These are phyloP conservation scores for Colletotrichum navitas DNA, from an alignment of 2,329 filamentous ascomycete genomes.

Conservation along the genomic window DNA sequence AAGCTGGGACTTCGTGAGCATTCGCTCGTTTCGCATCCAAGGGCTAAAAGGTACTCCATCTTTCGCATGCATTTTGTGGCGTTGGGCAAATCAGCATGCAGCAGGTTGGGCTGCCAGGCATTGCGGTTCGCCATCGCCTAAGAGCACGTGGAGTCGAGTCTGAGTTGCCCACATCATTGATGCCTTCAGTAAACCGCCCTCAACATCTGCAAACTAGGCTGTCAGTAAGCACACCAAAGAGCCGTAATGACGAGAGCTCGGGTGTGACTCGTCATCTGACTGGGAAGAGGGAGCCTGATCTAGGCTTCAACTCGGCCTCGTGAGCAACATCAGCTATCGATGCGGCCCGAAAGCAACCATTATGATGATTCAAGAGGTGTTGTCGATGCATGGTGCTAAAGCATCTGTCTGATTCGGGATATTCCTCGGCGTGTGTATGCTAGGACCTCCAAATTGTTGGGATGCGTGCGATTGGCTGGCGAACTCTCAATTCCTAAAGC, in stretches of 20 bases:
- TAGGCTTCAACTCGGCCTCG: not conserved
- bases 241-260: not conserved
- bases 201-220: not conserved
- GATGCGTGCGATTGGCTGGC: too few species aligned
- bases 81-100: not conserved
- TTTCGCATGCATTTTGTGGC: not conserved
- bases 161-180: too few species aligned
- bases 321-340: not conserved
- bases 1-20: too few species aligned
- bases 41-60: not conserved
- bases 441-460: not conserved
- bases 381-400: slow-evolving; percentile 1
- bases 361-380: not conserved
- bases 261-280: slow-evolving; percentile 4
- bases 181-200: too few species aligned
- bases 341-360: not conserved
- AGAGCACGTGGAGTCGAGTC: not conserved
- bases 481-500: too few species aligned
- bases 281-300: not conserved
- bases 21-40: not conserved
- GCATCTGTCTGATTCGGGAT: not conserved
- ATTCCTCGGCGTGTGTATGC: not conserved
- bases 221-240: not conserved
- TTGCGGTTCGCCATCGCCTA: not conserved
- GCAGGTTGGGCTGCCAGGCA: not conserved